Percentiles rank a stretch among this genome's conserved stretches.
Evolutionary conservation across 2,329 filamentous ascomycete genomes (phyloP).

Genomic region (Coleophoma eucalyptorum): DNA sequence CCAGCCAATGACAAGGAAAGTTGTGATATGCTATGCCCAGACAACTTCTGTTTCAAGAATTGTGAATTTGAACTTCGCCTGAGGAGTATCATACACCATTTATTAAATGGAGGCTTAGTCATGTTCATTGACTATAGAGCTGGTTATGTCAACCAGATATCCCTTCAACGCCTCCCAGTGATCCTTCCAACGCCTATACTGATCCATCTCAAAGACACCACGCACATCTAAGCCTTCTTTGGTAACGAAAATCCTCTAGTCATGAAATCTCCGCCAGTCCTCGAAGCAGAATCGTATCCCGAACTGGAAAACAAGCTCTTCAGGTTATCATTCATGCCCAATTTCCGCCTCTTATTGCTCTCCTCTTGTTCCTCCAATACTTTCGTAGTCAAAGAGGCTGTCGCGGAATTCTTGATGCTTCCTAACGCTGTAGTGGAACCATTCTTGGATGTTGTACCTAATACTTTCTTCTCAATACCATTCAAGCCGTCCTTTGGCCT

Average conservation of each 20-base stretch:
- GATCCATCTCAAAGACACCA: not conserved
- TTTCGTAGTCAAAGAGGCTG: slow-evolving; percentile 79
- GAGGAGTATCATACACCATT: too few relatives aligned
- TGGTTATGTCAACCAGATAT: not conserved
- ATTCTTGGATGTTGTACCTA: slow-evolving; percentile 17
- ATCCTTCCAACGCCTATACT: slow-evolving; percentile 1
- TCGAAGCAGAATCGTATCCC: slow-evolving; percentile 33
- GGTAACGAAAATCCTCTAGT: slow-evolving; percentile 52
- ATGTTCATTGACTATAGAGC: not conserved
- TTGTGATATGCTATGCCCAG: too few relatives aligned
- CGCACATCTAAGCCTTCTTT: slow-evolving; percentile 24
- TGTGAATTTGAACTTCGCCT: too few relatives aligned
- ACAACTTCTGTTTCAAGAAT: too few relatives aligned
- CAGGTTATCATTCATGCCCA: slow-evolving; percentile 53
- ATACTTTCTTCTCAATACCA: slow-evolving; percentile 18
- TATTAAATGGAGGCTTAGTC: too few relatives aligned
- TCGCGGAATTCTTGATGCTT: slow-evolving; percentile 84
- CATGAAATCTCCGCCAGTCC: slow-evolving; percentile 49
- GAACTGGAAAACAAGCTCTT: slow-evolving; percentile 48
- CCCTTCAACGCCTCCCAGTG: not conserved
- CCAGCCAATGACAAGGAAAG: too few relatives aligned
- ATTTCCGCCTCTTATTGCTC: slow-evolving; percentile 72
- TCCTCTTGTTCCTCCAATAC: slow-evolving; percentile 86
- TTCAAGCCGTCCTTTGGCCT: slow-evolving; percentile 18
- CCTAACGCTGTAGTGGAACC: slow-evolving; percentile 28